phyloP scores from a whole-genome alignment of 352 stramenopile species.

The Phytophthora melonis region DNA sequence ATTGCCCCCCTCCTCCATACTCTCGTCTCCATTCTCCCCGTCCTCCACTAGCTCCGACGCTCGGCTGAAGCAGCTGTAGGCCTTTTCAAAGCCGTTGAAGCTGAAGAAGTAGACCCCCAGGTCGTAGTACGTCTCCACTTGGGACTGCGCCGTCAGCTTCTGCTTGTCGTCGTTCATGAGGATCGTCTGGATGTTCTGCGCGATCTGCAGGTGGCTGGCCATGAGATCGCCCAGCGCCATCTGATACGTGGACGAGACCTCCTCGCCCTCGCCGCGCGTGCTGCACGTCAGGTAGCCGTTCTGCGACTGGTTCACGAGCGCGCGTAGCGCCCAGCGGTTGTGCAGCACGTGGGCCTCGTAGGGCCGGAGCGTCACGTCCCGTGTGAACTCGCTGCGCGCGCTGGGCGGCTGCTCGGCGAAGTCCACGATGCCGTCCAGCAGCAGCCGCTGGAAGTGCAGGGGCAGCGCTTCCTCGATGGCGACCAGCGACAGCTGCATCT shows the following conservation, averaged over 20 bases:
- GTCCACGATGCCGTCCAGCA: conserved; percentile 85
- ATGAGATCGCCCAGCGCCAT: conserved; percentile 75
- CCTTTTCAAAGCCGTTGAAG: conserved; percentile 79
- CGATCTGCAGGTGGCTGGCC: conserved; percentile 64
- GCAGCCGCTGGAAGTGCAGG: conserved; percentile 81
- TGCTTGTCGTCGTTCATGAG: conserved; percentile 60
- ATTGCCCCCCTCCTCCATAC: conserved; percentile 20
- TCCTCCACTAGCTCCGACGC: conserved; percentile 67
- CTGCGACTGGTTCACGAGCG: conserved; percentile 73
- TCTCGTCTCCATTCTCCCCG: conserved; percentile 25
- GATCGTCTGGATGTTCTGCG: conserved; percentile 65
- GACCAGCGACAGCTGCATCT: conserved; percentile 72
- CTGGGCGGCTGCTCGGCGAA: conserved; percentile 59
- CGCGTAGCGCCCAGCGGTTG: conserved; percentile 81
- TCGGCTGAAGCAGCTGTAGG: conserved; percentile 78
- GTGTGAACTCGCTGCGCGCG: conserved; percentile 42
- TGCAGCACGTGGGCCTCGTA: conserved; percentile 71
- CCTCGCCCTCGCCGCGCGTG: conserved; percentile 71
- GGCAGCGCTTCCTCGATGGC: conserved; percentile 70
- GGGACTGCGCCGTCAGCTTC: conserved; percentile 47
- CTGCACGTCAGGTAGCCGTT: conserved; percentile 78
- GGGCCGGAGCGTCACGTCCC: conserved; percentile 45
- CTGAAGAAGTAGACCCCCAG: conserved; percentile 81
- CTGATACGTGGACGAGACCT: conserved; percentile 70
- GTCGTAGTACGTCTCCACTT: conserved; percentile 75